These are phyloP conservation scores for Colletotrichum navitas DNA, from an alignment of 2,329 filamentous ascomycete genomes.

Conservation along the genomic window DNA sequence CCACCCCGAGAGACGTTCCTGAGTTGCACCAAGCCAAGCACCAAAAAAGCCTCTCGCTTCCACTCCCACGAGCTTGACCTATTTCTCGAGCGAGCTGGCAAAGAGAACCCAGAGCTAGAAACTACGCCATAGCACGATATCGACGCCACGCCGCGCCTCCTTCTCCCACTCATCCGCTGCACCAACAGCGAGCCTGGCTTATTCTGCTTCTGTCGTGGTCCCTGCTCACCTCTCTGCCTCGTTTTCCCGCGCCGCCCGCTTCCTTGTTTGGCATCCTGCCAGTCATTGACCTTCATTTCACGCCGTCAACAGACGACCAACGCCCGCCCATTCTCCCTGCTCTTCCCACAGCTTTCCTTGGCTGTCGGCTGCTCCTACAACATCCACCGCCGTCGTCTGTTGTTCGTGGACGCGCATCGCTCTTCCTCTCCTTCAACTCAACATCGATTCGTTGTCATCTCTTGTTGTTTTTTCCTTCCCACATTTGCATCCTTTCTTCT, in stretches of 20 bases:
- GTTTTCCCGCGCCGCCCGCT: constrained; percentile 36
- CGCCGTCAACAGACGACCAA: constrained; percentile 28
- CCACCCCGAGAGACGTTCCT: not conserved
- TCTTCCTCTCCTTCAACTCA: constrained; percentile 8
- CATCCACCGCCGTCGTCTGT: constrained; percentile 5
- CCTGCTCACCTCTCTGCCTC: constrained; percentile 27
- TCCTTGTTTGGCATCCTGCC: constrained; percentile 33
- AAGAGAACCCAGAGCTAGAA: constrained; percentile 1
- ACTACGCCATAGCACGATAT: constrained; percentile 22
- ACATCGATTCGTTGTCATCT: constrained; percentile 24
- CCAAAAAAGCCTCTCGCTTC: not conserved
- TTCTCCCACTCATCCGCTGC: constrained; percentile 2
- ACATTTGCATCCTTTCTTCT: constrained; percentile 30
- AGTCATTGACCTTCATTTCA: constrained; percentile 40
- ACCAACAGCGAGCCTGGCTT: constrained; percentile 6
- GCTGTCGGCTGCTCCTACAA: constrained; percentile 32
- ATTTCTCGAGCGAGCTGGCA: not conserved
- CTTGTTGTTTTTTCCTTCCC: constrained; percentile 17
- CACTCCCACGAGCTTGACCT: not conserved
- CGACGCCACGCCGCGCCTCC: constrained; percentile 36
- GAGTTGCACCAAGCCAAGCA: not conserved
- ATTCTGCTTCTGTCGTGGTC: constrained; percentile 14
- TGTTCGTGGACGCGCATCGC: constrained; percentile 14
- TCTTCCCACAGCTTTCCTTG: constrained; percentile 21
- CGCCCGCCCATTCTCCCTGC: constrained; percentile 26